These are phyloP conservation scores for Pseudogymnoascus sp. DNA, from an alignment of 2,329 filamentous ascomycete species.

Conservation along the genomic window DNA sequence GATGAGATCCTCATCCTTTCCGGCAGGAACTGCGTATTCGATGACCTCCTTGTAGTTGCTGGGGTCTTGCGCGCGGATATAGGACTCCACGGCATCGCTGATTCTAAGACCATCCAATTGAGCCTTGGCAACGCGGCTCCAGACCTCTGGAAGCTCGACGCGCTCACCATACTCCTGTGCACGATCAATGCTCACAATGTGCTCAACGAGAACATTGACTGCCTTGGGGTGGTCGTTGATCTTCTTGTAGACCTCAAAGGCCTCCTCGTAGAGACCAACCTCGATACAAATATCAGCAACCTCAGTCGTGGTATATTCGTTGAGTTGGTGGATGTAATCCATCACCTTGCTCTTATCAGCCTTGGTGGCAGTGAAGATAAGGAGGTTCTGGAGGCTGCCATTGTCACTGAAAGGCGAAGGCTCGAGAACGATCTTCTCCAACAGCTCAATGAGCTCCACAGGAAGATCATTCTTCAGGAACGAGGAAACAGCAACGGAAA, in stretches of 20 bases:
- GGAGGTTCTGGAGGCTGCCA: conserved; percentile 86
- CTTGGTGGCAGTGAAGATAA: conserved; percentile 94
- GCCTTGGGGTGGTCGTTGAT: conserved; percentile 81
- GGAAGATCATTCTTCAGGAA: conserved; percentile 90
- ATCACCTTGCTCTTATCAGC: conserved; percentile 92
- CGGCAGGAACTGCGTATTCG: conserved; percentile 87
- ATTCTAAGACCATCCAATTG: conserved; percentile 94
- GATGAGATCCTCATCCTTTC: conserved; percentile 95
- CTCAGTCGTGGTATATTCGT: conserved; percentile 84
- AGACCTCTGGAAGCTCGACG: conserved; percentile 88
- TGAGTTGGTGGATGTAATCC: conserved; percentile 90
- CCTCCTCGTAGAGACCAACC: conserved; percentile 91
- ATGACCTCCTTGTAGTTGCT: conserved; percentile 95
- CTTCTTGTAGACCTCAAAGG: conserved; percentile 99
- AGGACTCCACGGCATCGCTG: conserved; percentile 88
- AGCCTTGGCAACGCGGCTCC: conserved; percentile 97
- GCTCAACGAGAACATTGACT: conserved; percentile 85
- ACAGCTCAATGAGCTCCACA: conserved; percentile 87
- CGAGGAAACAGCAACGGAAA: conserved; percentile 86
- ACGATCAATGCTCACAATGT: conserved; percentile 96
- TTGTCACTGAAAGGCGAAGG: conserved; percentile 99
- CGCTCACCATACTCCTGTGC: conserved; percentile 93
- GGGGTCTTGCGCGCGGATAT: conserved; percentile 90
- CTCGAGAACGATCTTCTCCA: conserved; percentile 99
- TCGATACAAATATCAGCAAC: conserved; percentile 91